Evolutionary conservation across 2,329 filamentous ascomycete genomes (phyloP), one percentile per base, ranked within the genome.

Genomic region (Fusarium redolens): DNA sequence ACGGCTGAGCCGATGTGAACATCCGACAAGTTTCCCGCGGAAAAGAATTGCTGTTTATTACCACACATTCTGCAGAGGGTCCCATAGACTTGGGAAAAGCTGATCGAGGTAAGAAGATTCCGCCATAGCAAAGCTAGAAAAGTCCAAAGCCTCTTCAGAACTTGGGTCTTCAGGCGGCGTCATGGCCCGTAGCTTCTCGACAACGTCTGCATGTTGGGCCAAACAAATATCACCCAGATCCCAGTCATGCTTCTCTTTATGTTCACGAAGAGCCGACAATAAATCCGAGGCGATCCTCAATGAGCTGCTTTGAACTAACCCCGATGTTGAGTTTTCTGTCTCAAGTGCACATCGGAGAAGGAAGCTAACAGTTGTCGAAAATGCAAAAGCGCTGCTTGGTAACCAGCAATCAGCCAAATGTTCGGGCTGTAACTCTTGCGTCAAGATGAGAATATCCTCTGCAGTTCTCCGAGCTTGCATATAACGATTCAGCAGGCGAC

Each of bases 341-440:
- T 86, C 83, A 4, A 88, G 75, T 0, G 84, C 85, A 62, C 84
- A 86, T 4, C 87, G 82, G 13, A 89, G 77, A 33, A 88, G 76
- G 43, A 88, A 87, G 44, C 84, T 87, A 18, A 85, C 83, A 0
- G 87, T 85, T 3, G 85, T 84, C 0, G 85, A 82, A n/a, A 87
- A 82, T 2, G 83, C 80, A 61, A 87, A 88, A 1, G 85, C 82
- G 41, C 82, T 81, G 6, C 85, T 80, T 0, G 87, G 82, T 4
- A 88, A 78, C 86, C 86, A 89, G 64, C 87, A 88, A 52, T 85
- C 87, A 5, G 80, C 78, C 0, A 87, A 78, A 20, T 87, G 84
- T 3, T 79, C 59, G 8, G 81, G 79, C 7, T 81, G 77, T 1
- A 89, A 75, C 50, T 87, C 86, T 48, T 86, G 85, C 0, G 85